Evolutionary conservation across 2,329 filamentous ascomycete species (phyloP).

Genomic region (Hypoxylon sp.): DNA sequence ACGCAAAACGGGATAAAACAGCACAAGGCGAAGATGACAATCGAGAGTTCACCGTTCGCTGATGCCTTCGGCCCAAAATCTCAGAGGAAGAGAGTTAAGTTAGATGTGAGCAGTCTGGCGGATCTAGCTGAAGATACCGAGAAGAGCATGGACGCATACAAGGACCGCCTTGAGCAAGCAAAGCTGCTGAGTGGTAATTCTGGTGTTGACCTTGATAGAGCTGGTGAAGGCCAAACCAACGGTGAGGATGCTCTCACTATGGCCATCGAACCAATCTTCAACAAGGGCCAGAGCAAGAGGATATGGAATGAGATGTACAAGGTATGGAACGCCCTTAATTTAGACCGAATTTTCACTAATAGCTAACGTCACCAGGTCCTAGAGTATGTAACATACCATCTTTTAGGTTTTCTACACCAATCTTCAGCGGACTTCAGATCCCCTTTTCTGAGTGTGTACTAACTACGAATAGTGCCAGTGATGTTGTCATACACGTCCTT

Average conservation of each 20-base stretch:
- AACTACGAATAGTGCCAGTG: constrained; percentile 85
- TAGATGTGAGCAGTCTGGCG: constrained; percentile 83
- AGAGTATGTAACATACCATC: constrained; percentile 50
- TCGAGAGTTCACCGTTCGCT: constrained; percentile 87
- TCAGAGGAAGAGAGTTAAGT: constrained; percentile 92
- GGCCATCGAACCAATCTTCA: constrained; percentile 89
- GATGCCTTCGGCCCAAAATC: constrained; percentile 95
- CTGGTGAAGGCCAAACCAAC: constrained; percentile 56
- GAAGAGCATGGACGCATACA: constrained; percentile 85
- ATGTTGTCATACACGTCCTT: constrained; percentile 95
- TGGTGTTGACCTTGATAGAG: constrained; percentile 66
- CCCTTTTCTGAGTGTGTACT: not conserved
- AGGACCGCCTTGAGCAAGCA: constrained; percentile 84
- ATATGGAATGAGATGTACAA: constrained; percentile 90
- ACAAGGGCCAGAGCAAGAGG: constrained; percentile 91
- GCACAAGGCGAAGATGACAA: constrained; percentile 93
- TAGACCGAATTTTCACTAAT: not conserved
- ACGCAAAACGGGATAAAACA: constrained; percentile 86
- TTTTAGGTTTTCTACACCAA: not conserved
- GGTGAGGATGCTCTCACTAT: constrained; percentile 67
- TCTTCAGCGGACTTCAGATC: not conserved
- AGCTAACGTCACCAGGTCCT: constrained; percentile 55
- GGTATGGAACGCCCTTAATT: not conserved
- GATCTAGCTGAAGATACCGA: constrained; percentile 86
- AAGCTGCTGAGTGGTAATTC: constrained; percentile 81